These are phyloP conservation scores for Grigorovia transvaalensis DNA, from an alignment of 805 yeast genomes.

Conservation along the genomic window DNA sequence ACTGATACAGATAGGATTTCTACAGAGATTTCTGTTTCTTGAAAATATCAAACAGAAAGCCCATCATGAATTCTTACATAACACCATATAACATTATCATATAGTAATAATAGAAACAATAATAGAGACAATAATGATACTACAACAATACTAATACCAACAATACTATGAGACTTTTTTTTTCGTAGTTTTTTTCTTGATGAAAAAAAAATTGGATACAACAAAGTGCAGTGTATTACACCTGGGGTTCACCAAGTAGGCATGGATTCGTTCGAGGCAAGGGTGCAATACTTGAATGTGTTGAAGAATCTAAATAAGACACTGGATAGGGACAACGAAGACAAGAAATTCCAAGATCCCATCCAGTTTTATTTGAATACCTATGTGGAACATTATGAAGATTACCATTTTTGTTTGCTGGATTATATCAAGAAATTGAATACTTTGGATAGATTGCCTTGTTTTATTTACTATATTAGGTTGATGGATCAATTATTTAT, in stretches of 20 bases:
- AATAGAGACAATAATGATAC: too few species aligned
- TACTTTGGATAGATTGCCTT: slow-evolving; percentile 22
- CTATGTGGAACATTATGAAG: slow-evolving; percentile 25
- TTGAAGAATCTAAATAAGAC: slow-evolving; percentile 54
- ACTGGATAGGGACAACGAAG: slow-evolving; percentile 41
- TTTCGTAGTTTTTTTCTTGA: too few species aligned
- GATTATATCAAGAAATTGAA: slow-evolving; percentile 24
- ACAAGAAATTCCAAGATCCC: slow-evolving; percentile 33
- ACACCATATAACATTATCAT: background rate
- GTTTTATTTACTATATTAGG: slow-evolving; percentile 12
- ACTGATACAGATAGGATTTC: too few species aligned
- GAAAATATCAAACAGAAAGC: too few species aligned
- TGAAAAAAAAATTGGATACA: too few species aligned
- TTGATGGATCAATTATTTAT: slow-evolving; percentile 1
- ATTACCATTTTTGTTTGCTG: slow-evolving; percentile 27
- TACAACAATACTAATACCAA: too few species aligned
- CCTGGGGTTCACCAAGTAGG: background rate
- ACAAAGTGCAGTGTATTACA: background rate
- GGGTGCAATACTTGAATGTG: slow-evolving; percentile 61
- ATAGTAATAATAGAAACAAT: too few species aligned
- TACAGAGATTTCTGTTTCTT: too few species aligned
- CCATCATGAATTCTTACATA: too few species aligned
- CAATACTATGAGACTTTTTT: too few species aligned
- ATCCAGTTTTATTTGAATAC: slow-evolving; percentile 22
- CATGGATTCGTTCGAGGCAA: slow-evolving; percentile 87